Percentiles rank a stretch among this genome's conserved stretches.
phyloP scores from a whole-genome alignment of 163 green algal genomes.

The Chlamydomonas reinhardtii region DNA sequence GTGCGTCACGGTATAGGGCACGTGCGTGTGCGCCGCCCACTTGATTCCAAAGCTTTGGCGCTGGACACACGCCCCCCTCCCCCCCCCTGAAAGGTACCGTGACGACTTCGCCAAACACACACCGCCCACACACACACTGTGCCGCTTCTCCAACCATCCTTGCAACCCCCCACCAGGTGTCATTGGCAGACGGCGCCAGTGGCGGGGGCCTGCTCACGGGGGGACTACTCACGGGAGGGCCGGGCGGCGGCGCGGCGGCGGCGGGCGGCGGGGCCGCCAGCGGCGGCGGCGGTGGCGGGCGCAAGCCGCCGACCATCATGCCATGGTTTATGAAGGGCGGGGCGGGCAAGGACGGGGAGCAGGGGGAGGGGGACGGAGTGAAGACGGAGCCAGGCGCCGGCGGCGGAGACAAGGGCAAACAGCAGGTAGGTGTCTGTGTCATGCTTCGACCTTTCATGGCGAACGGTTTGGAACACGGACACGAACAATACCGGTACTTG shows the following conservation, averaged over 20 bases:
- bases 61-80: no score
- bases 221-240: not conserved
- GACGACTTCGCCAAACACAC: no score
- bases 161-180: slow-evolving; percentile 1
- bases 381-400: not conserved
- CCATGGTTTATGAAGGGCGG: slow-evolving; percentile 41
- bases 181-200: not conserved
- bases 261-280: not conserved
- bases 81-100: no score
- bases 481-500: no score
- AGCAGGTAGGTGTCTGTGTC: not conserved
- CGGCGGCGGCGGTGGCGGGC: slow-evolving; percentile 2
- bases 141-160: no score
- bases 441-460: no score
- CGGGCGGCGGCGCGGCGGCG: not conserved
- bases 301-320: not conserved
- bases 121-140: no score
- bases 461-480: no score
- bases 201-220: not conserved
- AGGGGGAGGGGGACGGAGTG: not conserved
- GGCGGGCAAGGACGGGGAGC: slow-evolving; percentile 1
- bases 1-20: no score
- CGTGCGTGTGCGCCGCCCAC: no score
- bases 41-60: no score
- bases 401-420: not conserved